Evolutionary conservation across 495 filamentous ascomycete genomes (phyloP).

Genomic region (Trypethelium eluteriae): DNA sequence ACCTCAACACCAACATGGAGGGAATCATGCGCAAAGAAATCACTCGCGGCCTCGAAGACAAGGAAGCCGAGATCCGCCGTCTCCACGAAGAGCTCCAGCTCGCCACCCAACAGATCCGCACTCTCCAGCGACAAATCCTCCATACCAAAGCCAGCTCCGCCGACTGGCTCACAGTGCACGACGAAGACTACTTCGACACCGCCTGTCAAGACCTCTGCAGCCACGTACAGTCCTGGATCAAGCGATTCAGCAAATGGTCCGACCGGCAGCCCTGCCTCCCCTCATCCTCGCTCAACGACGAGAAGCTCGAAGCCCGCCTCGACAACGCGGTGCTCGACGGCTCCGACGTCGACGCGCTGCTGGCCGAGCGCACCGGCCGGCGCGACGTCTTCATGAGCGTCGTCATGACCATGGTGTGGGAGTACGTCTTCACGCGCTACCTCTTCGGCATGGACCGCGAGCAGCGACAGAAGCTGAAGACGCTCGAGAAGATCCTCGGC

Average conservation of each 20-base stretch:
- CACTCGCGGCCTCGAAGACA: slow-evolving; percentile 53
- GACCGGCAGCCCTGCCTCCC: slow-evolving; percentile 76
- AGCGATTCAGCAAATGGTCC: slow-evolving; percentile 93
- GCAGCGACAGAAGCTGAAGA: slow-evolving; percentile 92
- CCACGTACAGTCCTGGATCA: slow-evolving; percentile 90
- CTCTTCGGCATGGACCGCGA: slow-evolving; percentile 97
- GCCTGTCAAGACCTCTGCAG: slow-evolving; percentile 91
- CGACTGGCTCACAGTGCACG: slow-evolving; percentile 65
- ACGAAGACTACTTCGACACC: slow-evolving; percentile 89
- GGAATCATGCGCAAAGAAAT: slow-evolving; percentile 55
- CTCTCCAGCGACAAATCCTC: slow-evolving; percentile 77
- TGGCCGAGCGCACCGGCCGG: slow-evolving; percentile 75
- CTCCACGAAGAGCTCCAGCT: slow-evolving; percentile 70
- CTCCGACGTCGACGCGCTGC: slow-evolving; percentile 76
- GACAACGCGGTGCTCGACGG: slow-evolving; percentile 92
- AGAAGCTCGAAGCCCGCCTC: slow-evolving; percentile 82
- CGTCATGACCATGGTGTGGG: slow-evolving; percentile 96
- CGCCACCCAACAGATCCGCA: slow-evolving; percentile 67
- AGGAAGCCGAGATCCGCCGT: slow-evolving; percentile 68
- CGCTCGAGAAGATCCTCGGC: slow-evolving; percentile 77
- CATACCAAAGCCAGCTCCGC: slow-evolving; percentile 51
- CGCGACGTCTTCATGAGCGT: slow-evolving; percentile 95
- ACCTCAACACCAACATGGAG: slow-evolving; percentile 57
- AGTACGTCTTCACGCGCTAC: slow-evolving; percentile 94
- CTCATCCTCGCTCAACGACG: slow-evolving; percentile 72